These are phyloP conservation scores for Saitozyma sp. DNA, from an alignment of 768 basidiomycete genomes.

Conservation along the genomic window DNA sequence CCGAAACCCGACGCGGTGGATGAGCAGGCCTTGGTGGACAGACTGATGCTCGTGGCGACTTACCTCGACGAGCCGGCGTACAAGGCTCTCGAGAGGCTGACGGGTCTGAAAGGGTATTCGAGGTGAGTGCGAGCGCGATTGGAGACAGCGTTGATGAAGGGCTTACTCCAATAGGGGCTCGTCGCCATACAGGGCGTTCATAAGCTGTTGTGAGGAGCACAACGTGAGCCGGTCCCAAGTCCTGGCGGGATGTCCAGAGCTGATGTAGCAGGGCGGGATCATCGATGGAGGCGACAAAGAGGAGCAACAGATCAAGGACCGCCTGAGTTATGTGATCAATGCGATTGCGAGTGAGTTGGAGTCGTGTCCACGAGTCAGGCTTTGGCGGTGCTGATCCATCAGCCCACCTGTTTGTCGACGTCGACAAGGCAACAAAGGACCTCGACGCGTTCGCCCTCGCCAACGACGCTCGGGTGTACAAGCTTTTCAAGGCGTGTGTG, in stretches of 20 bases:
- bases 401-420: conserved; percentile 61
- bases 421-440: conserved; percentile 73
- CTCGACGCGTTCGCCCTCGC: conserved; percentile 76
- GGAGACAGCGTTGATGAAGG: conserved; percentile 2
- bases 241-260: background rate
- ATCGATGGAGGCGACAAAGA: conserved; percentile 79
- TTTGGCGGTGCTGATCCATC: conserved; percentile 6
- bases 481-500: conserved; percentile 74
- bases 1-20: conserved; percentile 61
- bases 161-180: conserved; percentile 57
- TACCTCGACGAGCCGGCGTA: conserved; percentile 64
- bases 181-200: conserved; percentile 65
- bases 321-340: conserved; percentile 60
- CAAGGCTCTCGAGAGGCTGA: conserved; percentile 63
- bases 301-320: conserved; percentile 61
- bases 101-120: conserved; percentile 61
- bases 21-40: conserved; percentile 80
- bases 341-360: conserved; percentile 35
- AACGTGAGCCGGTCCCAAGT: conserved; percentile 63
- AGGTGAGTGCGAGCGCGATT: conserved; percentile 56
- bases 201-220: conserved; percentile 72
- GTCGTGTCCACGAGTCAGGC: background rate
- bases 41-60: conserved; percentile 70
- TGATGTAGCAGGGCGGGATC: conserved; percentile 69
- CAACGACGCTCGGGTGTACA: conserved; percentile 84